Evolutionary conservation across 495 filamentous ascomycete genomes (phyloP), one percentile per base, ranked within the genome.

Genomic region (Penicillium chermesinum): DNA sequence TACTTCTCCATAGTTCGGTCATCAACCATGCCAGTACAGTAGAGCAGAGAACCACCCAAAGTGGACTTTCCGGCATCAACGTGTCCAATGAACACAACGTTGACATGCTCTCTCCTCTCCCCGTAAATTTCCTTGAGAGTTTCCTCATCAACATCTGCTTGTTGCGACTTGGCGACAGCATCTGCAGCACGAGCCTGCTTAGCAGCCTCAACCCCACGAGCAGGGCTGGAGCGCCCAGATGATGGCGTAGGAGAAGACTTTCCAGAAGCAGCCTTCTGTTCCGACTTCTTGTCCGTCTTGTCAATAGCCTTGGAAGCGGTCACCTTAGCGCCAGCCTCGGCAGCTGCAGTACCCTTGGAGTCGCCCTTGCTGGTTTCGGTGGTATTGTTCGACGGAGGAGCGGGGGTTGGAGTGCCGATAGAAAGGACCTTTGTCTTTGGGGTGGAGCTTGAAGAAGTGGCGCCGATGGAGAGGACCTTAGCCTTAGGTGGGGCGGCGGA

Each of bases 61-160:
- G 93, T 97, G 14, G 87, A 93, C 73, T 97, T 99, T 57, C 93
- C 93, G 49, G 91, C 91, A 69, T 98, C 93, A 49, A 97, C 93
- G 74, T 96, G 93, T 42, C 93, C 93, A 58, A 98, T 88, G 76
- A 98, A 98, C 48, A 98, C 95, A 41, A 97, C 81, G 64, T 98
- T 98, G 52, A 99, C 84, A 61, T 99, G 93, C 67, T 99, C 93
- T 69, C 70, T 68, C 52, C 61, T 64, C 49, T 97, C 96, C 56
- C 93, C 93, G 66, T 97, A 97, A 35, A 99, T 89, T 69, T 97
- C 93, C 63, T 89, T 87, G 48, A 99, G 71, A 0, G 88, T 87
- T 36, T 87, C 86, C 18, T 95, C 89, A 53, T 97, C 93, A 2
- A 99, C 84, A 66, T 94, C 89, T 15, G 88, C 89, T 12, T 79